Evolutionary conservation across 2,329 filamentous ascomycete species (phyloP).

Genomic region (Thermoascus crustaceus): DNA sequence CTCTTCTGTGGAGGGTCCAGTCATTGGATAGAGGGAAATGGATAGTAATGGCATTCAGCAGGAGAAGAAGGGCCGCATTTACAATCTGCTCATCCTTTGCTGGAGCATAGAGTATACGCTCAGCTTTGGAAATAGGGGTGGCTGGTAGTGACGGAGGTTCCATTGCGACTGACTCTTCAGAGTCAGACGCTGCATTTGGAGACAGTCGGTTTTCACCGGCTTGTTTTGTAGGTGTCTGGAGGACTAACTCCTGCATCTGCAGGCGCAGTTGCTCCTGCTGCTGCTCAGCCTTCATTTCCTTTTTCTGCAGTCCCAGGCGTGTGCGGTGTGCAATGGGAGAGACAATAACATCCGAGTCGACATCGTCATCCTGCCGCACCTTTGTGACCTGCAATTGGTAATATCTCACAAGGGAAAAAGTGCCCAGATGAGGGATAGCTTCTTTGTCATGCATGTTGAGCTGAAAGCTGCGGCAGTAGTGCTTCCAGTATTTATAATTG

Average conservation of each 20-base stretch:
- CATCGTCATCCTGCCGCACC: constrained; percentile 1
- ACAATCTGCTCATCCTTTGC: constrained; percentile 16
- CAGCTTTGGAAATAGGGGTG: constrained; percentile 7
- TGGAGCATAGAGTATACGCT: constrained; percentile 7
- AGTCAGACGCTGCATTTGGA: no score
- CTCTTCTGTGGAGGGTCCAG: constrained; percentile 9
- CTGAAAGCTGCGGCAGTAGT: background rate
- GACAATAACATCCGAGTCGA: constrained; percentile 2
- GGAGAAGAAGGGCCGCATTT: constrained; percentile 10
- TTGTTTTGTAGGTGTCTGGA: constrained; percentile 6
- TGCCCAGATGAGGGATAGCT: background rate
- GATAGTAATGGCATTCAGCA: constrained; percentile 12
- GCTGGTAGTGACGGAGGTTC: constrained; percentile 2
- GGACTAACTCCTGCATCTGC: constrained; percentile 1
- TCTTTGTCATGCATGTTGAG: no score
- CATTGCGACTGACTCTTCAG: background rate
- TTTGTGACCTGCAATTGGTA: constrained; percentile 5
- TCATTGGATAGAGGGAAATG: constrained; percentile 6
- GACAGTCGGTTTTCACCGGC: background rate
- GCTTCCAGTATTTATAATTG: background rate
- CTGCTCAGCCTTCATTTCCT: constrained; percentile 1
- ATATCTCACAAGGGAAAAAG: constrained; percentile 2
- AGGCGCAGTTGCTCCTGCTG: background rate
- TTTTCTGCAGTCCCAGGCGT: constrained; percentile 1
- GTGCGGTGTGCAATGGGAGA: constrained; percentile 5